Base-by-base conservation (phyloP, 2,329 filamentous ascomycete species). In the Aspergillus texensis region DNA sequence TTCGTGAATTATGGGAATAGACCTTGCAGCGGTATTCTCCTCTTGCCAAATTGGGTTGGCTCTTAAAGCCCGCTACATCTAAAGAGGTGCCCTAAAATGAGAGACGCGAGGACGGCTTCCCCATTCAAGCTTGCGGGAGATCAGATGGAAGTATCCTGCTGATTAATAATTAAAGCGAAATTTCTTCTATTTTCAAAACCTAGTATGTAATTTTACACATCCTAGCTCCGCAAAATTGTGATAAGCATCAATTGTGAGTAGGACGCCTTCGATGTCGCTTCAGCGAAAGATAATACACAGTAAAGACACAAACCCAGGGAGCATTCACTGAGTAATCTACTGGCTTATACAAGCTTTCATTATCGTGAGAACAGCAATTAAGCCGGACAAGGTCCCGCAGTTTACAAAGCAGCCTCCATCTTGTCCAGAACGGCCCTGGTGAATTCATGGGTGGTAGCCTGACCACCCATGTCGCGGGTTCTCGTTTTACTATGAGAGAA, bases 401-500 rank as follows among this genome's bases (percentile, higher is more conserved):
- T 71, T 78, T 87, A 90, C 78, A 89, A 75, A 72, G 84, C 74
- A 66, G 78, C 82, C 85, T 98, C 94, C 93, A 99, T 96, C 87
- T 95, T 92, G 84, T 94, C 88, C 77, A 99, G 86, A 77, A 99
- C 91, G 74, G 95, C 94, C 75, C 90, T 87, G 75, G 95, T 98
- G 85, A 98, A 99, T 80, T 98, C 89, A 82, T 97, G 89, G 68
- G 94, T 99, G 74, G 91, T 93, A 76, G 88, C 88, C 70, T 89
- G 84, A 79, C 95, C 95, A 77, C 94, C 94, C 95, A 99, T 97
- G 78, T 99, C 95, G 75, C 91, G 90, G 69, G 95, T 99, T 80
- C 94, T 90, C 76, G 88, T 86, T 83, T 93, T 90, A 79, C 93
- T 95, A 72, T 76, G 45, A 60, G 19, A 21, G 24, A 67, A 63